Evolutionary conservation across 2,329 filamentous ascomycete species (phyloP).

Genomic region (Clonostachys rosea): DNA sequence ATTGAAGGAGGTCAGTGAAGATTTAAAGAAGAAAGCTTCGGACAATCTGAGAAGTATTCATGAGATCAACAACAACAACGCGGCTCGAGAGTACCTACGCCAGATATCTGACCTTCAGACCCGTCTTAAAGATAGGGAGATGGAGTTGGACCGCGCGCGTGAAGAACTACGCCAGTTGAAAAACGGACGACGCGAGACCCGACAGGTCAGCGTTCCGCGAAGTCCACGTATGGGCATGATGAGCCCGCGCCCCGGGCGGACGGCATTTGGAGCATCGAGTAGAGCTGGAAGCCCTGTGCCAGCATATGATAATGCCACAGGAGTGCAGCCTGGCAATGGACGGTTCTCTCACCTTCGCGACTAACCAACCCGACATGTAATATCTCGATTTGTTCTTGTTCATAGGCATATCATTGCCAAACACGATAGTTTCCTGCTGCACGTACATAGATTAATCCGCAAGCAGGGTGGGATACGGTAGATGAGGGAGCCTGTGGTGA

Average conservation of each 20-base stretch:
- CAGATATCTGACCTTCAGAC: constrained; percentile 34
- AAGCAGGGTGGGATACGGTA: too few species aligned
- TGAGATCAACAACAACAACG: constrained; percentile 31
- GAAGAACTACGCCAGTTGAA: constrained; percentile 44
- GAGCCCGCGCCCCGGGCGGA: constrained; percentile 32
- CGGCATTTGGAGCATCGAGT: constrained; percentile 26
- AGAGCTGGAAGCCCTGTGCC: constrained; percentile 45
- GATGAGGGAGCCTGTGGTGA: too few species aligned
- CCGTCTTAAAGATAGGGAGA: constrained; percentile 43
- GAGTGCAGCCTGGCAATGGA: neutral
- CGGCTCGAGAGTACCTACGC: constrained; percentile 24
- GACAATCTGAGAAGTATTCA: constrained; percentile 43
- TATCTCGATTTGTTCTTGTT: too few species aligned
- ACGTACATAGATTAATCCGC: too few species aligned
- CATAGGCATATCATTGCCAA: too few species aligned
- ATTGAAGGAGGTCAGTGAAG: constrained; percentile 32
- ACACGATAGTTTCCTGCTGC: too few species aligned
- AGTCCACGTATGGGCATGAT: constrained; percentile 51
- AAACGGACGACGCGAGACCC: constrained; percentile 48
- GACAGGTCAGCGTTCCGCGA: constrained; percentile 50
- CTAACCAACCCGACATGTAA: too few species aligned
- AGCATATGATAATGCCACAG: neutral
- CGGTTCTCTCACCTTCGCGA: neutral
- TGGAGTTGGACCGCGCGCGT: constrained; percentile 38
- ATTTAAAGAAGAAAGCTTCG: constrained; percentile 33